Conservation (phyloP, 1,284 basidiomycete genomes). For the Puccinia horiana region DNA sequence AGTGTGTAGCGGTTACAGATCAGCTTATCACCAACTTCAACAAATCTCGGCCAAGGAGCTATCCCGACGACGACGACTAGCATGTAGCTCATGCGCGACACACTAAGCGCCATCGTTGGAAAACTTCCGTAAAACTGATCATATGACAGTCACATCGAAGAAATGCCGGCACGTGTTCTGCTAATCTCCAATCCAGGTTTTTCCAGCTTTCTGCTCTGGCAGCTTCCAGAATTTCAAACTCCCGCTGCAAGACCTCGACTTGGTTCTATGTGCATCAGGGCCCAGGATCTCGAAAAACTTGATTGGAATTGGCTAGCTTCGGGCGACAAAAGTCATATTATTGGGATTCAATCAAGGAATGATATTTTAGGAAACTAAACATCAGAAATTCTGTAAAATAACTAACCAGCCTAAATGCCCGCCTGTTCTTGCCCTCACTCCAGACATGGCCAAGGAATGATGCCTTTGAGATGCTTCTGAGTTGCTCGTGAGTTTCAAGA, state of each 20-base stretch:
- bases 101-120: not conserved
- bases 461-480: not conserved
- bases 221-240: not conserved
- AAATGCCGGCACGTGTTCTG: not conserved
- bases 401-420: not conserved
- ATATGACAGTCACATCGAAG: not conserved
- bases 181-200: not conserved
- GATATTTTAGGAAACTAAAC: not conserved
- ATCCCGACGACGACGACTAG: not conserved
- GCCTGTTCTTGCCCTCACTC: not conserved
- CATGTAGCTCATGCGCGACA: not conserved
- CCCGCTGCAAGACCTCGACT: not conserved
- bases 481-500: too few relatives aligned
- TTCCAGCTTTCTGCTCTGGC: not conserved
- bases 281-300: not conserved
- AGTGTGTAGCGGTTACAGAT: conserved; percentile 2
- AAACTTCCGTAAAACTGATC: not conserved
- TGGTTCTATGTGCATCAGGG: not conserved
- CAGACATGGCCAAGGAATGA: too few relatives aligned
- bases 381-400: not conserved
- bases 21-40: conserved; percentile 12
- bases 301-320: not conserved
- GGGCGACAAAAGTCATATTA: not conserved
- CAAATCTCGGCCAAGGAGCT: not conserved
- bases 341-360: not conserved